Evolutionary conservation across 805 yeast species (phyloP).

Genomic region (Metschnikowia matae): DNA sequence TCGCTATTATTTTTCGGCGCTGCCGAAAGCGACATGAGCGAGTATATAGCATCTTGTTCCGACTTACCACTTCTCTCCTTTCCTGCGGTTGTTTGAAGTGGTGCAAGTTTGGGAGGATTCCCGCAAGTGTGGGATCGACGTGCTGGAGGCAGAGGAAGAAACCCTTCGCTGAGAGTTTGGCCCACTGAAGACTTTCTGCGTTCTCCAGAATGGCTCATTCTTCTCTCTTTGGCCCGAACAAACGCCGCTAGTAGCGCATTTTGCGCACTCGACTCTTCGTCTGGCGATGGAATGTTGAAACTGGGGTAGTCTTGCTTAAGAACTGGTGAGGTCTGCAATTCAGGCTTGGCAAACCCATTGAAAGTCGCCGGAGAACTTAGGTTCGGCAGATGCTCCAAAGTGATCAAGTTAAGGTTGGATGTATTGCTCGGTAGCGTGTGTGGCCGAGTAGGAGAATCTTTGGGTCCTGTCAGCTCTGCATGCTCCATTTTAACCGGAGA

Average conservation of each 20-base stretch:
- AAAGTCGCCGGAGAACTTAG: constrained; percentile 2
- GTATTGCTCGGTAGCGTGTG: constrained; percentile 7
- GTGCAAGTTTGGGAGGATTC: constrained; percentile 13
- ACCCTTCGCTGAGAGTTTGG: constrained; percentile 6
- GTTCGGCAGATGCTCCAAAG: not conserved
- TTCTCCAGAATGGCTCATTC: constrained; percentile 11
- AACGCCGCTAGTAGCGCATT: constrained; percentile 41
- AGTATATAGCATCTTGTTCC: constrained; percentile 54
- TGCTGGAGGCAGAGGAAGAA: constrained; percentile 1
- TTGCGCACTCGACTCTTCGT: constrained; percentile 43
- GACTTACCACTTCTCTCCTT: constrained; percentile 21
- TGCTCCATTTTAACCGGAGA: constrained; percentile 23
- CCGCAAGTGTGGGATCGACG: not conserved
- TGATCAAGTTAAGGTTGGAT: not conserved
- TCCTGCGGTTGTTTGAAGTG: constrained; percentile 12
- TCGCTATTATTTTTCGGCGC: constrained; percentile 37
- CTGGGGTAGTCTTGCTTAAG: not conserved
- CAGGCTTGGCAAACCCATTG: not conserved
- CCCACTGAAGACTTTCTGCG: constrained; percentile 12
- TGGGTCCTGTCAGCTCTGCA: constrained; percentile 10
- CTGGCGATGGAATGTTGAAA: constrained; percentile 26
- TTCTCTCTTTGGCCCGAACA: constrained; percentile 21
- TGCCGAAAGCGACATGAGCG: constrained; percentile 53
- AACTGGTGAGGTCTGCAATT: not conserved
- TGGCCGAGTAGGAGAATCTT: constrained; percentile 22